Evolutionary conservation across 1,139 yeast species (phyloP), one percentile per base, ranked within the genome.

Genomic region (Geotrichum candidum): DNA sequence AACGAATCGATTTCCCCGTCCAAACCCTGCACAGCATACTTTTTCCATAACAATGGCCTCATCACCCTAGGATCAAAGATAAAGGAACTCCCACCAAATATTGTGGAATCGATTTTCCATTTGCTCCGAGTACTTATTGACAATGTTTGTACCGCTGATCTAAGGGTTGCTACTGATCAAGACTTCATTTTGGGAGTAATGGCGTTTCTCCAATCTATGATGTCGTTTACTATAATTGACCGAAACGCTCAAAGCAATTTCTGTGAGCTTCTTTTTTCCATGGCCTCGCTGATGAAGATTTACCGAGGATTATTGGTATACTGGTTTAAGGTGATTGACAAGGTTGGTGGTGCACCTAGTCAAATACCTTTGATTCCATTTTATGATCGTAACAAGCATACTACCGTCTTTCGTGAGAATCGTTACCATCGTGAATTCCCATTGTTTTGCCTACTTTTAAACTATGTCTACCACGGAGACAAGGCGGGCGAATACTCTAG

Each of bases 401-500:
- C 25, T n/a, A 13, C 31, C n/a, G 29, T 7, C 10, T 15, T 53
- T 15, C 23, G 22, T 2, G 56, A 55, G 10, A 54, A 52, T 13
- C 58, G 54, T 6, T 62, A 57, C 56, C 52, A 56, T 41, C 53
- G 64, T 38, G 62, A 62, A 27, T 62, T 62, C 31, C 73, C 74
- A 11, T 62, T 73, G 48, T 65, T 72, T 45, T 66, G 68, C 55
- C 60, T 72, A 41, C 64, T 74, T 13, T 58, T 71, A 22, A 71
- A 70, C 51, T 69, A 67, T 56, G 68, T 72, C 11, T 65, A 68
- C 54, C 70, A 68, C 38, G 73, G 68, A 13, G 73, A 69, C 4
- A 62, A 62, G 1, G 66, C 68, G 0, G 76, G 76, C 15, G 73
- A 71, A 29, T 67, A 65, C 53, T 68, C 75, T 2, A 66, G 76